phyloP scores from a whole-genome alignment of 805 yeast species.

The Jamesozyma rosinii region DNA sequence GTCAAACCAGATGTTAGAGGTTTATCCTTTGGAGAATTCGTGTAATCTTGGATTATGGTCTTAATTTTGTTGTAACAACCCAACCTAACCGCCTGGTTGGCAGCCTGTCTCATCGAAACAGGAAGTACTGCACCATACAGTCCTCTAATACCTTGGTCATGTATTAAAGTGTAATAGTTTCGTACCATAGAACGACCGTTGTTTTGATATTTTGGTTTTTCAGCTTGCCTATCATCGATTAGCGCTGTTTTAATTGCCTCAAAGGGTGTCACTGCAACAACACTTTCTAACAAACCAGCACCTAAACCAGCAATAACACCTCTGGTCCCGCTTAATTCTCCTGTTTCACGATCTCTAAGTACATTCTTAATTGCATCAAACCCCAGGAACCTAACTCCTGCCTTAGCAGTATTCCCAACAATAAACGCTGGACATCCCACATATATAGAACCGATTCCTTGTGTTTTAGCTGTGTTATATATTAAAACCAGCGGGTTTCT shows the following conservation, averaged over 20 bases:
- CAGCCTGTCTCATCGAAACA: constrained; percentile 89
- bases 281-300: constrained; percentile 87
- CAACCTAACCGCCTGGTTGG: constrained; percentile 88
- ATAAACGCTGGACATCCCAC: constrained; percentile 97
- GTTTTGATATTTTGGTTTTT: constrained; percentile 66
- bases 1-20: constrained; percentile 75
- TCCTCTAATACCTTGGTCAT: constrained; percentile 75
- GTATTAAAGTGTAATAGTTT: constrained; percentile 39
- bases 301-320: constrained; percentile 97
- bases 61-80: constrained; percentile 90
- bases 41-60: constrained; percentile 60
- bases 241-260: constrained; percentile 94
- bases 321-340: constrained; percentile 78
- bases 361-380: constrained; percentile 77
- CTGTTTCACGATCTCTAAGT: constrained; percentile 65
- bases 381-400: constrained; percentile 89
- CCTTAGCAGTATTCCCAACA: constrained; percentile 91
- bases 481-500: constrained; percentile 80
- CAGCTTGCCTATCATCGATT: constrained; percentile 81
- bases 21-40: constrained; percentile 54
- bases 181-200: constrained; percentile 47
- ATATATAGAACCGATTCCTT: constrained; percentile 72
- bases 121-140: constrained; percentile 86
- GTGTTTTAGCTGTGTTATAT: constrained; percentile 60
- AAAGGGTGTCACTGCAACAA: constrained; percentile 91